Evolutionary conservation across 164 flowering plant species (phyloP).

Genomic region (Stephania cephalantha): DNA sequence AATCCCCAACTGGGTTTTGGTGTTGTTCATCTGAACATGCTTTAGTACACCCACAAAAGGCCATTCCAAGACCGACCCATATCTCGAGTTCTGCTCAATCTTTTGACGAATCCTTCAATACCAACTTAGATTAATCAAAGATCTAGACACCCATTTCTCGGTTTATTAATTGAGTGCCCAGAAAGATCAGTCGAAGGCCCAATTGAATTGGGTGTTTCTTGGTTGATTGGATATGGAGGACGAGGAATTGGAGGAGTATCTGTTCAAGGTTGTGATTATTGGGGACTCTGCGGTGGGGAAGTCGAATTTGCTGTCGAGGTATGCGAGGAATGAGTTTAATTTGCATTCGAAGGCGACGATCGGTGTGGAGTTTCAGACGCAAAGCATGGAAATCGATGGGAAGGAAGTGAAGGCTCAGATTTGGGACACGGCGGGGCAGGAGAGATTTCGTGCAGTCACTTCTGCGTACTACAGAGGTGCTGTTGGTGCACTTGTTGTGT

Average conservation of each 20-base stretch:
- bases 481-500: slow-evolving; percentile 46
- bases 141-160: too few relatives aligned
- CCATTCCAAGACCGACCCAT: too few relatives aligned
- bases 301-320: slow-evolving; percentile 36
- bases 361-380: slow-evolving; percentile 46
- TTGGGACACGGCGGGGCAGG: slow-evolving; percentile 51
- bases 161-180: too few relatives aligned
- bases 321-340: slow-evolving; percentile 40
- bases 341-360: slow-evolving; percentile 40
- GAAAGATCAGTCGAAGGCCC: too few relatives aligned
- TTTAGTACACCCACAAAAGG: too few relatives aligned
- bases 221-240: slow-evolving; percentile 12
- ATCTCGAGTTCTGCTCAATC: too few relatives aligned
- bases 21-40: too few relatives aligned
- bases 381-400: slow-evolving; percentile 44
- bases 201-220: too few relatives aligned
- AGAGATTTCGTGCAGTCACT: slow-evolving; percentile 44
- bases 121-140: too few relatives aligned
- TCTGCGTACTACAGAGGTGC: slow-evolving; percentile 51
- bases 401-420: slow-evolving; percentile 50
- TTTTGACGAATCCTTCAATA: too few relatives aligned
- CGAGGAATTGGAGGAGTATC: slow-evolving; percentile 41
- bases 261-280: slow-evolving; percentile 42
- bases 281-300: slow-evolving; percentile 48
- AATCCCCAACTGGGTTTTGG: too few relatives aligned